Conservation (phyloP, 192 early-diverging fungal genomes). For the Coemansia biformis region DNA sequence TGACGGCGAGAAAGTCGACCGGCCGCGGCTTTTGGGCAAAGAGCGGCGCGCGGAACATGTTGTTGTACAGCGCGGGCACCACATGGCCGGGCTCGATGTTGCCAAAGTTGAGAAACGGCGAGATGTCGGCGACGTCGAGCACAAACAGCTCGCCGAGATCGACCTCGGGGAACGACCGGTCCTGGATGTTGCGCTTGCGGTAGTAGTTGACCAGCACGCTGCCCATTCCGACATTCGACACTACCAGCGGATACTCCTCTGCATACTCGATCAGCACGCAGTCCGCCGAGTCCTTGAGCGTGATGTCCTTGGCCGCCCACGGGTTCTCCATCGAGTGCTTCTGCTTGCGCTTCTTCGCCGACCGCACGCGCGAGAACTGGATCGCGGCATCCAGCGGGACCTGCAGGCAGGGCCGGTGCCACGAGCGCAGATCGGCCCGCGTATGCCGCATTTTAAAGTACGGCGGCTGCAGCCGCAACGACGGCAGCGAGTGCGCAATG, state of each 20-base stretch:
- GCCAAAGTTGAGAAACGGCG: slow-evolving; percentile 93
- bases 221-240: slow-evolving; percentile 94
- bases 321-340: no score
- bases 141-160: slow-evolving; percentile 82
- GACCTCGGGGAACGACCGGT: slow-evolving; percentile 68
- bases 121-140: slow-evolving; percentile 82
- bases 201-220: slow-evolving; percentile 93
- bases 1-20: slow-evolving; percentile 84
- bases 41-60: slow-evolving; percentile 88
- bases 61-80: slow-evolving; percentile 87
- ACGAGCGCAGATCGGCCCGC: no score
- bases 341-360: no score
- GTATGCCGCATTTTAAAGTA: no score
- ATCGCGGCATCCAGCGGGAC: no score
- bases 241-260: slow-evolving; percentile 90
- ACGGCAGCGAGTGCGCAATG: no score
- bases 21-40: slow-evolving; percentile 65
- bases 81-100: slow-evolving; percentile 87
- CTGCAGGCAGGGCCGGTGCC: no score
- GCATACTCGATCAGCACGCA: slow-evolving; percentile 95
- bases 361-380: no score
- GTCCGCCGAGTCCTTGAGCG: no score
- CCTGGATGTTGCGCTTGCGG: slow-evolving; percentile 78
- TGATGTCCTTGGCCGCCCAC: no score
- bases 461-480: no score